Evolutionary conservation across 441 rosid species (phyloP), one percentile per base, ranked within the genome.

Genomic region (Croton setiger): DNA sequence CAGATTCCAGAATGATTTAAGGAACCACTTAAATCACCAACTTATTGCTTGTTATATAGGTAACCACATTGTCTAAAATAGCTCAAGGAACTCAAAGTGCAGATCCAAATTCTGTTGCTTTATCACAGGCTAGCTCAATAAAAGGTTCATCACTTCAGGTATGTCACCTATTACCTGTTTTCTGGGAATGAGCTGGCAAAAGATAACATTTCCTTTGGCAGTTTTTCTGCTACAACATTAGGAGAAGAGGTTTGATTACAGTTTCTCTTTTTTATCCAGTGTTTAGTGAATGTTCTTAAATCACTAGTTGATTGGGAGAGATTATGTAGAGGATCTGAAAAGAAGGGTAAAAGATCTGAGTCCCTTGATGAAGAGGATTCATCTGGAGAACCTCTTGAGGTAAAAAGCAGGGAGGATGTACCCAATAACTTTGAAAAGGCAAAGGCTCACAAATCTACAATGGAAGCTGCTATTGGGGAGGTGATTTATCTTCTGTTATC

Each of bases 241-340:
- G 39, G 58, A 64, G 66, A 68, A 75, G 62, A 76, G 76, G 44
- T 60, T 74, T 53, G 58, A 64, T 59, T 52, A 74, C 70, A 74
- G 64, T 41, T 76, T 79, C 68, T 79, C 68, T 76, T 74, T 69
- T 69, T 68, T 68, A 71, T 80, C 15, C 84, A 96, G 99, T 93
- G 98, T 84, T 91, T 96, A 57, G 97, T 96, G 67, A 91, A 79
- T 69, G 91, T 93, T 72, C 87, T 96, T 57, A 93, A 93, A 77
- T 96, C 97, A 68, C 82, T 93, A 77, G 97, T 96, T 81, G 98
- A 93, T 66, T 93, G 99, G 99, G 98, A 91, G 88, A 91, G 84
- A 81, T 71, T 82, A 64, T 83, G 82, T 63, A 87, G 84, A 80
- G 87, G 86, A 58, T 80, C 79, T 59, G 75, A 66, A 64, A 79